Evolutionary conservation across 2,329 filamentous ascomycete genomes (phyloP).

Genomic region (Colletotrichum sp.): DNA sequence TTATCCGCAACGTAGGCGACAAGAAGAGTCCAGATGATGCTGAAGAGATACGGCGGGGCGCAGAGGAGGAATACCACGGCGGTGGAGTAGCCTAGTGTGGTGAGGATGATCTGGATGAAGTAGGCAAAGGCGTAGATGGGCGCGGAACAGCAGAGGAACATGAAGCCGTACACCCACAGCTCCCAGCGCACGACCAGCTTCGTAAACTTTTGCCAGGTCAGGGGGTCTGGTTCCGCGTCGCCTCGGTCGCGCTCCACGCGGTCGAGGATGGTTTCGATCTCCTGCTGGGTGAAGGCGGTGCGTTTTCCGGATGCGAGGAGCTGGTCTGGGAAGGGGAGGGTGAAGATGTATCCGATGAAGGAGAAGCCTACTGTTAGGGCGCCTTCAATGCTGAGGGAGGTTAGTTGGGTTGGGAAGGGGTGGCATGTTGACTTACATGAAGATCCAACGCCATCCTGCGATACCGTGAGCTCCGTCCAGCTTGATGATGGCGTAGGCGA

Average conservation of each 20-base stretch:
- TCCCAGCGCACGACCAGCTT: constrained; percentile 40
- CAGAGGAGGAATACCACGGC: constrained; percentile 31
- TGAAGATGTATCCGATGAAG: constrained; percentile 23
- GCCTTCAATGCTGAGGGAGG: constrained; percentile 7
- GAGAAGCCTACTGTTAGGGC: constrained; percentile 34
- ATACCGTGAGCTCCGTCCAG: constrained; percentile 49
- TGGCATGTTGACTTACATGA: constrained; percentile 22
- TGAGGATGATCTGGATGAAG: constrained; percentile 66
- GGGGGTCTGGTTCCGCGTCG: constrained; percentile 41
- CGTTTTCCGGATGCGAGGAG: constrained; percentile 17
- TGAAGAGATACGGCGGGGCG: not conserved
- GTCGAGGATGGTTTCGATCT: constrained; percentile 30
- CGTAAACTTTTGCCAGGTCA: constrained; percentile 37
- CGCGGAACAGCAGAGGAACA: constrained; percentile 53
- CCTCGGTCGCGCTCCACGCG: constrained; percentile 45
- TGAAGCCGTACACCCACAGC: constrained; percentile 43
- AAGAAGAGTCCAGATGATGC: not conserved
- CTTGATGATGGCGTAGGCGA: constrained; percentile 33
- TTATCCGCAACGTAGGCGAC: not conserved
- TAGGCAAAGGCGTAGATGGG: constrained; percentile 66
- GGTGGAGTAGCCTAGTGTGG: constrained; percentile 28
- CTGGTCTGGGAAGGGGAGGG: constrained; percentile 26
- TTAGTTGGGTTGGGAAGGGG: constrained; percentile 1
- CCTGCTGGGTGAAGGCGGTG: constrained; percentile 1
- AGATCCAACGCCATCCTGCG: constrained; percentile 35